Conservation (phyloP, 1,284 basidiomycete genomes). For the Flammula alnicola region DNA sequence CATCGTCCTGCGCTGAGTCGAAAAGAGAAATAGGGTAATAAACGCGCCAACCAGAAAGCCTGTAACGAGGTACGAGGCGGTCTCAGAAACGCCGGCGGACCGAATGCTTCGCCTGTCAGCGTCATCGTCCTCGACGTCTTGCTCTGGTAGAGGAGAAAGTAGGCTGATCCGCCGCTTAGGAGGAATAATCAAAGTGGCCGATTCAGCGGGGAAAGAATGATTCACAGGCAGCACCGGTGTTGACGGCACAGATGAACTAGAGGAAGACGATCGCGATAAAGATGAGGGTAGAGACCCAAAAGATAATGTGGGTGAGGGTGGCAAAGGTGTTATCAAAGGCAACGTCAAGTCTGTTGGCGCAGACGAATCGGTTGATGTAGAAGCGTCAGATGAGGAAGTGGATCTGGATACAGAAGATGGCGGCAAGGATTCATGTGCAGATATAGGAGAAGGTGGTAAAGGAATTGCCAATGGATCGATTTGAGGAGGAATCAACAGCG, state of each 20-base stretch:
- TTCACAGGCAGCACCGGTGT: conserved; percentile 7
- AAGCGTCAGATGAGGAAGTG: conserved; percentile 13
- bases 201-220: conserved; percentile 7
- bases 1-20: conserved; percentile 54
- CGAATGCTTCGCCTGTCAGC: conserved; percentile 17
- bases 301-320: conserved; percentile 10
- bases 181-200: conserved; percentile 13
- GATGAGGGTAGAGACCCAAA: conserved; percentile 18
- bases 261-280: conserved; percentile 2
- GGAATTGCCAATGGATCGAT: conserved; percentile 20
- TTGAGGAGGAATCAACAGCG: conserved; percentile 11
- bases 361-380: conserved; percentile 7
- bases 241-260: conserved; percentile 9
- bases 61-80: conserved; percentile 54
- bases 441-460: conserved; percentile 21
- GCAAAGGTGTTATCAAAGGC: conserved; percentile 9
- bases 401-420: conserved; percentile 11
- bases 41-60: conserved; percentile 61
- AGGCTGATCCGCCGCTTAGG: conserved; percentile 20
- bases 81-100: conserved; percentile 41
- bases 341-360: not conserved
- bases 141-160: conserved; percentile 15
- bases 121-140: conserved; percentile 11
- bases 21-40: conserved; percentile 53
- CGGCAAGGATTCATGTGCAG: conserved; percentile 3